phyloP scores from a whole-genome alignment of 2,329 filamentous ascomycete genomes.

The Aspergillus sojae region DNA sequence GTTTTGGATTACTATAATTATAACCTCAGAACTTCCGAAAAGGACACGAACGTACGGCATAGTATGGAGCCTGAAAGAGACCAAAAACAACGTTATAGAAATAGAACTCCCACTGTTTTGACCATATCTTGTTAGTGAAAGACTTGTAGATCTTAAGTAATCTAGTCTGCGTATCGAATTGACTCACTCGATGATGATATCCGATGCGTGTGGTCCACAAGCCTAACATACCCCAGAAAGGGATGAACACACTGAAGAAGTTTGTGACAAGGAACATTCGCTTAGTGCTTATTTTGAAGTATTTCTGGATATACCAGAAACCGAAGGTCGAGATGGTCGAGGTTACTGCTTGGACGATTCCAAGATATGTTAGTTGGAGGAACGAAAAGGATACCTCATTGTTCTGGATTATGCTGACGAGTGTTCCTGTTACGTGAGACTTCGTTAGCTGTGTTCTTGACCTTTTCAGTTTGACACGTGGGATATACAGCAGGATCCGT shows the following conservation, averaged over 20 bases:
- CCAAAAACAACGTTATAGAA: constrained; percentile 49
- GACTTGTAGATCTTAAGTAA: not conserved
- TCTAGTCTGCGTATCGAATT: not conserved
- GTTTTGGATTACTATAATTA: not conserved
- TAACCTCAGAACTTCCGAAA: not conserved
- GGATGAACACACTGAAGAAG: constrained; percentile 45
- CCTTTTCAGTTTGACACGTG: not conserved
- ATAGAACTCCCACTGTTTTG: constrained; percentile 43
- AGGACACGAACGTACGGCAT: constrained; percentile 32
- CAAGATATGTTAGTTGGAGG: constrained; percentile 45
- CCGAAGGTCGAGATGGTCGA: constrained; percentile 45
- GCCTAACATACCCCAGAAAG: constrained; percentile 47
- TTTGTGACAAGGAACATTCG: constrained; percentile 48
- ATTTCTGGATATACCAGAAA: constrained; percentile 47
- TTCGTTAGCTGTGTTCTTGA: not conserved
- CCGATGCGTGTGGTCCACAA: constrained; percentile 44
- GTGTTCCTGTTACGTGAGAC: constrained; percentile 25
- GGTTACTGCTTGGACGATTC: constrained; percentile 42
- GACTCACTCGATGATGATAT: constrained; percentile 40
- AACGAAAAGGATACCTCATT: constrained; percentile 45
- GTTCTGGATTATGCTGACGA: constrained; percentile 46
- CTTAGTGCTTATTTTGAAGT: constrained; percentile 46
- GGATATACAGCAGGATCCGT: constrained; percentile 1
- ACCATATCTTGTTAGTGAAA: not conserved
- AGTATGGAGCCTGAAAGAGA: constrained; percentile 47